Evolutionary conservation across 441 rosid genomes (phyloP), one percentile per base, ranked within the genome.

Genomic region (Euphorbia celastroides): DNA sequence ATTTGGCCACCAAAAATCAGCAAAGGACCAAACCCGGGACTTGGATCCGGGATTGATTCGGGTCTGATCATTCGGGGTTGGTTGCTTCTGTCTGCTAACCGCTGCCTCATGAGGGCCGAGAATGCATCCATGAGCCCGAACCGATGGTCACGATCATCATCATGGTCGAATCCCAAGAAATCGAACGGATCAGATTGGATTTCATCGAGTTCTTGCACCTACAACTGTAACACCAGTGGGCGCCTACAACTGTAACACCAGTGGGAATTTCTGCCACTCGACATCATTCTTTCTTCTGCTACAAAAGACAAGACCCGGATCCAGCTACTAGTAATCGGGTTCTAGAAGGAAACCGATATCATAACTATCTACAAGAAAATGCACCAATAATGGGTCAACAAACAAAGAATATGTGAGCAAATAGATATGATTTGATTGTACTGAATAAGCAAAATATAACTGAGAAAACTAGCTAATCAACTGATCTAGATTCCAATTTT

Each of bases 231-330:
- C 70, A 62, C 12, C 83, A 62, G 74, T 86, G 89, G 84, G 41
- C 91, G 86, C 72, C 83, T 80, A 71, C 98, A 93, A 68, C 81
- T 71, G 80, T 90, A 79, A 79, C 98, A 93, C 98, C 98, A 90
- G 54, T 93, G 97, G 54, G 90, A 88, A 78, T 81, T 83, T 75
- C 93, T 79, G 77, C 86, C 74, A 61, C 89, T 81, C 54, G 98
- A 86, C 98, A 93, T 93, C 97, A 90, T 93, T 57, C 75, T 86
- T 78, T 75, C 70, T 56, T 70, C 65, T 73, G 71, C 70, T 80
- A 73, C 32, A n/a, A 32, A 42, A 62, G 67, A 67, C 62, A 51
- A 60, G 52, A 67, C n/a, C 51, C 57, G 46, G 57, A 26, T 69
- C 34, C 41, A 7, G 41, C 36, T 71, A 51, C 66, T 51, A 38